These are phyloP conservation scores for Tetrahymena borealis DNA, from an alignment of 73 alveolate species.

Conservation along the genomic window DNA sequence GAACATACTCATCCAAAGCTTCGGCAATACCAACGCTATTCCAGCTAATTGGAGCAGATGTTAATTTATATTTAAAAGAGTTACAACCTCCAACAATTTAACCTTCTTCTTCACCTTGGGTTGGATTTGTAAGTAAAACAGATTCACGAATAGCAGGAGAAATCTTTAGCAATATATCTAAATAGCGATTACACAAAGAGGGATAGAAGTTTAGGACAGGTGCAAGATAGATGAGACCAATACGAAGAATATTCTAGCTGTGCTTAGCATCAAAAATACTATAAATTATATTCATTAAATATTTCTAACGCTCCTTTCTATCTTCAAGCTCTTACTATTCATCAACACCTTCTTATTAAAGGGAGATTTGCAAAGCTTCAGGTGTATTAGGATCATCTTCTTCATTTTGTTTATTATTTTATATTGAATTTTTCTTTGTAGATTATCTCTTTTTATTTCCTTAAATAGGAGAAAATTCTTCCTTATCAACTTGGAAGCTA, in stretches of 20 bases:
- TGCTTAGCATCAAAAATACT: conserved; percentile 5
- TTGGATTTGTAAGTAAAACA: conserved; percentile 49
- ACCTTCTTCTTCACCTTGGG: conserved; percentile 60
- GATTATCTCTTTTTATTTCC: neutral
- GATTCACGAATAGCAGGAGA: conserved; percentile 62
- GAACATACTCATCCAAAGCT: conserved; percentile 57
- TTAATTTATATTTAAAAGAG: conserved; percentile 58
- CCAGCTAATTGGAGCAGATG: conserved; percentile 79
- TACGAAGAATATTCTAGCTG: conserved; percentile 28
- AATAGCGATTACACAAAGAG: conserved; percentile 55
- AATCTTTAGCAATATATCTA: conserved; percentile 54
- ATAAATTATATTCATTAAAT: conserved; percentile 20
- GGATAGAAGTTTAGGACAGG: conserved; percentile 65
- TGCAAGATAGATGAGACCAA: conserved; percentile 73
- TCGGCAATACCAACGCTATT: conserved; percentile 68
- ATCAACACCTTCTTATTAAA: neutral
- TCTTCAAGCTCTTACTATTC: neutral
- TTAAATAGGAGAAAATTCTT: neutral
- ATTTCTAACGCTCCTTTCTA: neutral
- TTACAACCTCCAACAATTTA: conserved; percentile 65
- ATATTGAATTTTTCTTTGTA: neutral
- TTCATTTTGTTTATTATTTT: neutral
- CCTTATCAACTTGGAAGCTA: neutral
- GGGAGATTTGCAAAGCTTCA: neutral
- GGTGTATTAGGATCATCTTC: neutral